phyloP scores from a whole-genome alignment of 1,284 basidiomycete genomes.

The Malassezia brasiliensis region DNA sequence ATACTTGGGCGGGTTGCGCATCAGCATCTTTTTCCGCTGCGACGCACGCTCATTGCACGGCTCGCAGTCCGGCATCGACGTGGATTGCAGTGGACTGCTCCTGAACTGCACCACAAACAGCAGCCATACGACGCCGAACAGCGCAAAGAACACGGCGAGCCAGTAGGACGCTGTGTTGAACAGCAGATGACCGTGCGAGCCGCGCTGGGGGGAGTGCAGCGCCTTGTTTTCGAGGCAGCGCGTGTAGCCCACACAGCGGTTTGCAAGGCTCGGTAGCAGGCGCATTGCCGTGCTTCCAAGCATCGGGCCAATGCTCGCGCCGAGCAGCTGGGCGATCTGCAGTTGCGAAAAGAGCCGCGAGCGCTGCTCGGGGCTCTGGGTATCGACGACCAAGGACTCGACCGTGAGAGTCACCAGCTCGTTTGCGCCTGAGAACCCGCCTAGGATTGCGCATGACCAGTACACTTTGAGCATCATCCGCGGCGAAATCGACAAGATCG shows the following conservation, averaged over 20 bases:
- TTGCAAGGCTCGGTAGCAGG: not conserved
- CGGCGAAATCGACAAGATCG: constrained; percentile 1
- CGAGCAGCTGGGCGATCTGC: constrained; percentile 15
- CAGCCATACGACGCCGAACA: constrained; percentile 3
- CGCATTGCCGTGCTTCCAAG: constrained; percentile 2
- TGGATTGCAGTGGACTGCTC: not conserved
- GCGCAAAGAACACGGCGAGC: constrained; percentile 5
- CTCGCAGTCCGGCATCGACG: not conserved
- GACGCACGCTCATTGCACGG: not conserved
- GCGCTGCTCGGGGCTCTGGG: constrained; percentile 9
- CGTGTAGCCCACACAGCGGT: constrained; percentile 9
- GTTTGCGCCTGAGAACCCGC: constrained; percentile 11
- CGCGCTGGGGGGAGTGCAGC: constrained; percentile 1
- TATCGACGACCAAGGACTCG: constrained; percentile 10
- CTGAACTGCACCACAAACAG: not conserved
- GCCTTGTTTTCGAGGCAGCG: not conserved
- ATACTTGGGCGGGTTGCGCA: constrained; percentile 1
- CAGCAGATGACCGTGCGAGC: not conserved
- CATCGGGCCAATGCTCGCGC: constrained; percentile 9
- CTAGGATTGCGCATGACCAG: constrained; percentile 11
- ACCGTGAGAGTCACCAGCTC: constrained; percentile 13
- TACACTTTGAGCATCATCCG: constrained; percentile 9
- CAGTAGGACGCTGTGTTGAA: constrained; percentile 19
- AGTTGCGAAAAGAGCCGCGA: constrained; percentile 4
- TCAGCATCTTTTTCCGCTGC: not conserved